These are phyloP conservation scores for Talaromyces sp. DNA, from an alignment of 2,329 filamentous ascomycete genomes.

Conservation along the genomic window DNA sequence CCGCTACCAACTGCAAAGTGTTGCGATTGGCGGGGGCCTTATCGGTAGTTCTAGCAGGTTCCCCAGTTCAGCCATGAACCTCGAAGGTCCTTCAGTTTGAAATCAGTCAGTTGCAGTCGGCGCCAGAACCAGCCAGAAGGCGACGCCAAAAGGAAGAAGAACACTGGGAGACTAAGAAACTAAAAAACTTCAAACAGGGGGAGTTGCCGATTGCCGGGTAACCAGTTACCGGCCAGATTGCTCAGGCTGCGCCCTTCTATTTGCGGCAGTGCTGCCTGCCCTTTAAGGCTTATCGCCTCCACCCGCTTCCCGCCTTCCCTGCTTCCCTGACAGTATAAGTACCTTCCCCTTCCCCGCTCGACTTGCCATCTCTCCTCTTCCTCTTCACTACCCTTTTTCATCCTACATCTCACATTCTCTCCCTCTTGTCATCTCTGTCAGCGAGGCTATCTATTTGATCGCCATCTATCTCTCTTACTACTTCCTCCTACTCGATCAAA, in stretches of 20 bases:
- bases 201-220: not conserved
- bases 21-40: conserved; percentile 4
- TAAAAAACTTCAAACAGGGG: conserved; percentile 1
- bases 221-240: not conserved
- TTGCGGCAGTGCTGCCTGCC: conserved; percentile 10
- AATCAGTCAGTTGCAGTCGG: not conserved
- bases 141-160: not conserved
- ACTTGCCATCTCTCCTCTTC: conserved; percentile 10
- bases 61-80: conserved; percentile 11
- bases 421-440: not conserved
- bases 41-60: conserved; percentile 19
- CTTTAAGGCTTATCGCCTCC: conserved; percentile 14
- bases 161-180: not conserved
- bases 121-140: conserved; percentile 2
- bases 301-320: conserved; percentile 16
- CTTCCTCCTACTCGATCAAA: not conserved
- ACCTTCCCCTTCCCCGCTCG: conserved; percentile 23
- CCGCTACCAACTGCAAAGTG: conserved; percentile 9
- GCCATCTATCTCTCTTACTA: conserved; percentile 10
- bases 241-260: not conserved
- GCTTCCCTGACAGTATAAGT: conserved; percentile 28
- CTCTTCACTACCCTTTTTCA: not conserved
- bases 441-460: not conserved
- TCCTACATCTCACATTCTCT: conserved; percentile 11
- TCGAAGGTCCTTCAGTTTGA: conserved; percentile 3